Evolutionary conservation across 2,329 filamentous ascomycete species (phyloP).

Genomic region (Pestalotiopsis sp.): DNA sequence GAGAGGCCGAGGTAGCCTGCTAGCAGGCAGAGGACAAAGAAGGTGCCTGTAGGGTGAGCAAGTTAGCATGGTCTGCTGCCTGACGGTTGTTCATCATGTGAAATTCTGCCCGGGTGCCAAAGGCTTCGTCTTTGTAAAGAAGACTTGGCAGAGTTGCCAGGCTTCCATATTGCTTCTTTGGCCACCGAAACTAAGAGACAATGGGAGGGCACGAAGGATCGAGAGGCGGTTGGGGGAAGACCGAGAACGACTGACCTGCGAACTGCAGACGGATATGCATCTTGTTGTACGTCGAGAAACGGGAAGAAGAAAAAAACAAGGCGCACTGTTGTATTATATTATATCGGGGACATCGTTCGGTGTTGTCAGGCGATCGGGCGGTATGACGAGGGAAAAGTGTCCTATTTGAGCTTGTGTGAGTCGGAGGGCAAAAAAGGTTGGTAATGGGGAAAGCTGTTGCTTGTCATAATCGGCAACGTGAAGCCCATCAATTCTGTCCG

Average conservation of each 20-base stretch:
- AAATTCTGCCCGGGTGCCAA: no score
- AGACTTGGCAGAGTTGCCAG: not conserved
- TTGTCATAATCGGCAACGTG: not conserved
- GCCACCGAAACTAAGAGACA: not conserved
- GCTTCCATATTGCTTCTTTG: not conserved
- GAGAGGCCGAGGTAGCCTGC: slow-evolving; percentile 82
- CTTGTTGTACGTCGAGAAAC: slow-evolving; percentile 13
- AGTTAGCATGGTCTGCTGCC: not conserved
- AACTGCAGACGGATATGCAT: slow-evolving; percentile 91
- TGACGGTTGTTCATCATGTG: not conserved
- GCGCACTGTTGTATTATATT: not conserved
- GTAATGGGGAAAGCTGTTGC: not conserved
- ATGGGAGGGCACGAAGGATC: not conserved
- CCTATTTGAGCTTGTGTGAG: slow-evolving; percentile 5
- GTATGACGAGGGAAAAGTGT: not conserved
- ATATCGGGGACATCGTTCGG: slow-evolving; percentile 4
- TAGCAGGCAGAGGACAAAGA: slow-evolving; percentile 70
- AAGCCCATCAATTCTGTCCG: not conserved
- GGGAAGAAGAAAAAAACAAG: not conserved
- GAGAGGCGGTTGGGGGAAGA: slow-evolving; percentile 8
- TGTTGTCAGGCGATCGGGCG: not conserved
- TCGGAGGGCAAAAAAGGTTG: slow-evolving; percentile 1
- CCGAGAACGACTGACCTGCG: slow-evolving; percentile 65
- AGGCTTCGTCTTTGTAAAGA: not conserved
- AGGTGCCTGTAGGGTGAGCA: slow-evolving; percentile 56